Base-by-base conservation (phyloP, 306 rosid species). In the Fagus sylvatica region DNA sequence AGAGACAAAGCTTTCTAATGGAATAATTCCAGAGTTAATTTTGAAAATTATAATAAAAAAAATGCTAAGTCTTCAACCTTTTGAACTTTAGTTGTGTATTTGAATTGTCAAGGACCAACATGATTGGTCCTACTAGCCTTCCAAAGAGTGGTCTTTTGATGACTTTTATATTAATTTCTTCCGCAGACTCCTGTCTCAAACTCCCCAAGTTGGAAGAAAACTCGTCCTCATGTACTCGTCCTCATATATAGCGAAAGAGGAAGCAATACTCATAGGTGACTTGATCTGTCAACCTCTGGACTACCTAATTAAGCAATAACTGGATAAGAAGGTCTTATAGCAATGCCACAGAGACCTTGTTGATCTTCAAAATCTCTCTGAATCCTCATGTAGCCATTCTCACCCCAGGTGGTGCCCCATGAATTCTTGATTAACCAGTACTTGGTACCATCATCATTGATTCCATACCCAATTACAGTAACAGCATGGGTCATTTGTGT, bases 371-470 rank as follows among this genome's bases (percentile, higher is more conserved):
- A 3, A 3, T 46, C 71, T 64, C 84, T 13, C 1, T 67, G 57
- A 33, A 80, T 73, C 28, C 66, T 76, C 41, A 77, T 61, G 55
- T 84, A 80, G 12, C 87, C 87, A 8, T 22, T 43, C 48, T 84
- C 79, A 34, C 84, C 84, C 87, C 80, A 84, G 1, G 2, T 9
- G 3, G 59, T 17, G 4, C 87, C 73, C 77, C 84, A 72, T 0
- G 87, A 84, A 28, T 84, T 77, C 28, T 80, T 80, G 7, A 84
- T 6, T 4, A 84, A 5, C 82, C 85, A 74, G 10, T 77, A 84
- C 53, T 77, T 54, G 2, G 19, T 54, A 2, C 69, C 85, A 74
- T 61, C 60, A 33, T 43, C 34, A 40, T 8, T 16, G 1, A 39
- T 66, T 4, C 88, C 83, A 49, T 74, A 85, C 22, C 88, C 88